Base-by-base conservation (phyloP, 1,139 yeast species). In the Blastobotrys petasosporus region DNA sequence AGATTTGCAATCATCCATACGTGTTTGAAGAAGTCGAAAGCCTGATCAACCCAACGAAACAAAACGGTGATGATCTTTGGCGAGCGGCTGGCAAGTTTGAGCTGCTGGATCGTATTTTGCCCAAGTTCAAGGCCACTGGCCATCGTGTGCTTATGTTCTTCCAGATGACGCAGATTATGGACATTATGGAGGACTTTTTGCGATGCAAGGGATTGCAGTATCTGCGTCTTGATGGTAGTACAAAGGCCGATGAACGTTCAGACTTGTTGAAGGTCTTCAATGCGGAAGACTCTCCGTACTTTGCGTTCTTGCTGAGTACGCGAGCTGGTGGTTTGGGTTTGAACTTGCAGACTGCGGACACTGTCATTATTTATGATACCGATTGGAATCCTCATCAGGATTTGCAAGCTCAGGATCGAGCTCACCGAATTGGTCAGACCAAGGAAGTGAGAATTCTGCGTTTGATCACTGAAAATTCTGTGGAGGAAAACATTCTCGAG, bases 301-400 rank as follows among this genome's bases (percentile, higher is more conserved):
- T 88, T 68, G 82, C 94, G 56, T 92, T 92, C 73, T 71, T 92
- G 56, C 72, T 90, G 51, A 84, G 95, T 1, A 90, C 98, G 1
- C 82, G 98, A 70, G 98, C 98, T 42, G 98, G 98, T 75, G 97
- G 98, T 56, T 76, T 90, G 54, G 98, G 98, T 60, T 76, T 90
- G 62, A 90, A 90, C 65, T 75, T 90, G 67, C 97, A 92, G 68
- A 85, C 96, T 28, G 98, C 98, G 2, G 98, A 90, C 64, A 90
- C 97, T 0, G 98, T 90, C 50, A 84, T 90, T 56, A 90, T 90
- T 57, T 90, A 87, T 64, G 97, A 90, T 65, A 86, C 97, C 5
- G 98, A 90, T 68, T 90, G 97, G 97, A 90, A 90, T 67, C 98
- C 98, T 15, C 97, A 92, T 73, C 97, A 92, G 67, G 97, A 92